A percentile compares a stretch with the other conserved stretches of the same genome.
Conservation (phyloP, 2,329 filamentous ascomycete genomes). For the Seiridium unicorne region DNA sequence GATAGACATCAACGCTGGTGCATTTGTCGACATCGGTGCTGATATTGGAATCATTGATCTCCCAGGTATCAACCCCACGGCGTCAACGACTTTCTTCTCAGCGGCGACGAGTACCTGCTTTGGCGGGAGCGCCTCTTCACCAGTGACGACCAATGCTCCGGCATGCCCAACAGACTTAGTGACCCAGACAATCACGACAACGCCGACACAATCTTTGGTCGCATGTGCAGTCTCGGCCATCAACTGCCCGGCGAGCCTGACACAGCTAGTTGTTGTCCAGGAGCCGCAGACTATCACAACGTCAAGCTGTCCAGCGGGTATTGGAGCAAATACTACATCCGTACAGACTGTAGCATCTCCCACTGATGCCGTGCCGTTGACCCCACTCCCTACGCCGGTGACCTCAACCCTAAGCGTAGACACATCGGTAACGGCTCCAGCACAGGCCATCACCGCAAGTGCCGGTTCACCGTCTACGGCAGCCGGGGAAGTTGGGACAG, state of each 20-base stretch:
- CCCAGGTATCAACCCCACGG: conserved; percentile 20
- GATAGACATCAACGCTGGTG: conserved; percentile 28
- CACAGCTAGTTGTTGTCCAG: background rate
- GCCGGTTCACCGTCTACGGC: background rate
- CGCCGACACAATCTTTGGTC: background rate
- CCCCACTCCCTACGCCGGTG: background rate
- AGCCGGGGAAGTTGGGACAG: background rate
- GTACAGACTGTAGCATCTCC: background rate
- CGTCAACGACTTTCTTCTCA: conserved; percentile 23
- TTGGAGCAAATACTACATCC: background rate
- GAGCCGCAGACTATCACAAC: background rate
- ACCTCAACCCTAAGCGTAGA: background rate
- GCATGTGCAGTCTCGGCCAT: background rate
- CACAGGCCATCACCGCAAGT: background rate
- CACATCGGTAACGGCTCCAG: background rate
- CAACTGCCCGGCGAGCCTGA: background rate
- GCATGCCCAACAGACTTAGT: background rate
- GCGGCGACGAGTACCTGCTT: conserved; percentile 23
- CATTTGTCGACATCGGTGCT: conserved; percentile 24
- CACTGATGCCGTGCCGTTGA: background rate
- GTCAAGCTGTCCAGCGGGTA: background rate
- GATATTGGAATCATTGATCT: conserved; percentile 18
- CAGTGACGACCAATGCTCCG: background rate
- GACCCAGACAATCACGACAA: background rate
- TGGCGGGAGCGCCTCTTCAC: background rate